Evolutionary conservation across 1,284 basidiomycete species (phyloP), one percentile per base, ranked within the genome.

Genomic region (Apiotrichum siamense): DNA sequence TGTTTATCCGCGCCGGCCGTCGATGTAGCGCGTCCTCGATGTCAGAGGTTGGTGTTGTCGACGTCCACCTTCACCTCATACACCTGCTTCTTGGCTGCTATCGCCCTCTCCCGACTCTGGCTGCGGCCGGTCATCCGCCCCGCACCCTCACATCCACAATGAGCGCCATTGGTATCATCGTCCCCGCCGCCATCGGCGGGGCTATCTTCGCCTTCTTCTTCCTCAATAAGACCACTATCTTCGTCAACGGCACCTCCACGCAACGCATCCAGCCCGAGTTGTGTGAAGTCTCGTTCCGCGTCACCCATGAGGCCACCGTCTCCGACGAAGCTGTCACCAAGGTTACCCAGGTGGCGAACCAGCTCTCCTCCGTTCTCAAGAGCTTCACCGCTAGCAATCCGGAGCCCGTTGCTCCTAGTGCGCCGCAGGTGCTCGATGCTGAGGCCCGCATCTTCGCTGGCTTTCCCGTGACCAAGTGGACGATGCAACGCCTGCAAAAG

Each of bases 391-490:
- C n/a, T n/a, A n/a, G n/a, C n/a, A n/a, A n/a, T n/a, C n/a, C n/a
- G n/a, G n/a, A n/a, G n/a, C n/a, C n/a, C n/a, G n/a, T n/a, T n/a
- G n/a, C n/a, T n/a, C n/a, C n/a, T n/a, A n/a, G n/a, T n/a, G 48
- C 49, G 2, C 26, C 49, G 3, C 44, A 44, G 31, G 45, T 41
- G 15, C 37, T 50, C 36, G 44, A 44, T 12, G 38, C 35, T 35
- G 44, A 54, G 36, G 44, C 46, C 26, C 45, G 20, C 7, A 49
- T 51, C 29, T 23, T 49, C 3, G 36, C 43, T 18, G 47, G 48
- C 31, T 40, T 35, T 38, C 54, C 55, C 24, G 41, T 57, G 27
- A 47, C 50, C 13, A 49, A 31, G 25, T 57, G 55, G 55, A 47
- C 31, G 26, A 33, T 50, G 31, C 48, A 57, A 45, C 35, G 47